Base-by-base conservation (phyloP, 2,329 filamentous ascomycete genomes). In the Xylaria sp. region DNA sequence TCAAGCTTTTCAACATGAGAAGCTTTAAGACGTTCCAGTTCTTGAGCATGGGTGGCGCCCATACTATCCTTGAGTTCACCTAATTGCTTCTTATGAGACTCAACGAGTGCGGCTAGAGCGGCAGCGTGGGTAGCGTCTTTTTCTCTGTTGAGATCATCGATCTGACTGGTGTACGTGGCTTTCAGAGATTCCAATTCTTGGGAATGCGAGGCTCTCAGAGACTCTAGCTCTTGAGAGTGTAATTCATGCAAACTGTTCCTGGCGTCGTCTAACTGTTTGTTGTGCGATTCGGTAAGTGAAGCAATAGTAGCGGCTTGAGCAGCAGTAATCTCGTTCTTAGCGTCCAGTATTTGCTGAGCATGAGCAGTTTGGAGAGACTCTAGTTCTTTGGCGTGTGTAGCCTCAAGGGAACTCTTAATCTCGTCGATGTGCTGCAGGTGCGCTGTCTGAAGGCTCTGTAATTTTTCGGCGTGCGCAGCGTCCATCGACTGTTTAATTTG, bases 351-450 rank as follows among this genome's bases (percentile, higher is more conserved):
- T 8, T 75, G 68, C 37, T 74, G 41, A 20, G 65, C 50, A 56
- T 70, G 65, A 34, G 72, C 58, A 51, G 65, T 51, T 9, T 65
- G 66, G 41, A 78, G 72, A 8, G 73, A 71, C 25, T 74, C 72
- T 18, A 80, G 51, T 59, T 78, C 74, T 18, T 72, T 62, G 9
- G 65, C 25, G 48, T 76, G 76, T 13, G 66, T 56, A 10, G 65
- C 66, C 6, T 61, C 59, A 5, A 76, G 57, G 13, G 71, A 68
- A 9, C 52, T 61, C 66, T 74, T 76, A 6, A 71, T 50, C 18
- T 75, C 66, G 5, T 76, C 74, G 13, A 76, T 70, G 18, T 78
- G 70, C 39, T 74, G 66, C 1, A 59, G 46, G 57, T 78, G 76
- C 0, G 65, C 48, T 54, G 69, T 46, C 34, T 71, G 74, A 18